phyloP scores from a whole-genome alignment of 164 flowering plant genomes.

The Saururus chinensis region DNA sequence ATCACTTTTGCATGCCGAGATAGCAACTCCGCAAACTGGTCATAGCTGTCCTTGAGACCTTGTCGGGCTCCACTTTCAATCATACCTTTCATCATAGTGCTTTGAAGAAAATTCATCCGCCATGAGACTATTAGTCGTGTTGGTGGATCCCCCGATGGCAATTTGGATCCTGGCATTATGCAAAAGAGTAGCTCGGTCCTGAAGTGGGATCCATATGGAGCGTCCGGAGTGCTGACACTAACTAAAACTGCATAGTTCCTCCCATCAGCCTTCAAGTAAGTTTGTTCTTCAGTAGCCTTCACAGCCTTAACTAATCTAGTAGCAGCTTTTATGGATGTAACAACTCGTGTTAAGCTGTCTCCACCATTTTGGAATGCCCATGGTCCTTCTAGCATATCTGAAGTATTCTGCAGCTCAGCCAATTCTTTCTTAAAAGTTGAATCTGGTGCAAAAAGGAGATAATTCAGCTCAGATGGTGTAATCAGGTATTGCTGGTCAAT shows the following conservation, averaged over 20 bases:
- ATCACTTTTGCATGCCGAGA: constrained; percentile 47
- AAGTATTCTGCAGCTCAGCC: constrained; percentile 60
- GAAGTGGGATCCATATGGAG: constrained; percentile 67
- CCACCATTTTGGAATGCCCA: constrained; percentile 68
- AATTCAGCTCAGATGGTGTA: constrained; percentile 59
- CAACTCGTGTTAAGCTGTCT: constrained; percentile 49
- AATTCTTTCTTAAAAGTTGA: constrained; percentile 40
- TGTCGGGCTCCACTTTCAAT: constrained; percentile 85
- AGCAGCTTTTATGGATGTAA: constrained; percentile 60
- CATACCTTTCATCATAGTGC: constrained; percentile 93
- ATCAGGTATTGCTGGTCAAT: constrained; percentile 56
- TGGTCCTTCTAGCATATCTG: constrained; percentile 55
- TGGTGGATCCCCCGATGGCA: constrained; percentile 63
- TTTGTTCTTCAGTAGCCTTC: constrained; percentile 82
- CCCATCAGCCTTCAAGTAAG: constrained; percentile 79
- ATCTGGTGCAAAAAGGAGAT: constrained; percentile 60
- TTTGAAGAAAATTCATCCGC: constrained; percentile 85
- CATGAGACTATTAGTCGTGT: constrained; percentile 74
- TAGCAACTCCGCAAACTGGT: constrained; percentile 39
- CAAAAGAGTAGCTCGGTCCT: constrained; percentile 65
- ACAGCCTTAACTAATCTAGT: constrained; percentile 64
- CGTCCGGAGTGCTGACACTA: constrained; percentile 83
- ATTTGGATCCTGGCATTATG: constrained; percentile 78
- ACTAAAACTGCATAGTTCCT: constrained; percentile 55
- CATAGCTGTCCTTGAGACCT: constrained; percentile 76